These are phyloP conservation scores for Chlamydomonas schloesseri DNA, from an alignment of 139 green algal genomes.

Conservation along the genomic window DNA sequence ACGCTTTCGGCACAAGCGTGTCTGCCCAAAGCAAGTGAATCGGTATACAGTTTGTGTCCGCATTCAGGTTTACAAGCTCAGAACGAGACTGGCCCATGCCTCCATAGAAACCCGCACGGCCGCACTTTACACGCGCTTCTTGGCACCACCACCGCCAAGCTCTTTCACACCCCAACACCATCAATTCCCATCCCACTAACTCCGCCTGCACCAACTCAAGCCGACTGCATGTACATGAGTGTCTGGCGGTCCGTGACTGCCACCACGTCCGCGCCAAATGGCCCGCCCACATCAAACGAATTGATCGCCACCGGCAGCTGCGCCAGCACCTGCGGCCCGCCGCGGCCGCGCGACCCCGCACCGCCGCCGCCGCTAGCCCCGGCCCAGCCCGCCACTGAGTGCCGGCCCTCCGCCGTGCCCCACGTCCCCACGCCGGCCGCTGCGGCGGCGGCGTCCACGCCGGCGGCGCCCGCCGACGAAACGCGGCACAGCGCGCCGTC, in stretches of 20 bases:
- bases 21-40: no score
- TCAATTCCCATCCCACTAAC: not conserved
- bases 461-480: not conserved
- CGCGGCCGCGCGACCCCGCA: not conserved
- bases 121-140: no score
- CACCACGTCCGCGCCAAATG: slow-evolving; percentile 51
- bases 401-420: not conserved
- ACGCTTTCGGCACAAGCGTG: no score
- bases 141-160: no score
- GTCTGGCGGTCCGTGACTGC: slow-evolving; percentile 54
- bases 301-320: slow-evolving; percentile 47
- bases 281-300: slow-evolving; percentile 59
- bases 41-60: no score
- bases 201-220: no score
- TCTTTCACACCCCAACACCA: no score
- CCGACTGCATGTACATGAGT: slow-evolving; percentile 52
- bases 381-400: not conserved
- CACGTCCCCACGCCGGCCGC: not conserved
- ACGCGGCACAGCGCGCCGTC: slow-evolving; percentile 50
- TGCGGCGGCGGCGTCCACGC: no score
- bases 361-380: not conserved
- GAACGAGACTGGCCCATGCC: no score
- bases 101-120: no score
- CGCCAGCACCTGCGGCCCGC: slow-evolving; percentile 24
- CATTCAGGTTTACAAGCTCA: no score